Percentiles rank a stretch among this genome's conserved stretches.
These are phyloP conservation scores for Salvia splendens DNA, from an alignment of 257 asterid species.

Conservation along the genomic window DNA sequence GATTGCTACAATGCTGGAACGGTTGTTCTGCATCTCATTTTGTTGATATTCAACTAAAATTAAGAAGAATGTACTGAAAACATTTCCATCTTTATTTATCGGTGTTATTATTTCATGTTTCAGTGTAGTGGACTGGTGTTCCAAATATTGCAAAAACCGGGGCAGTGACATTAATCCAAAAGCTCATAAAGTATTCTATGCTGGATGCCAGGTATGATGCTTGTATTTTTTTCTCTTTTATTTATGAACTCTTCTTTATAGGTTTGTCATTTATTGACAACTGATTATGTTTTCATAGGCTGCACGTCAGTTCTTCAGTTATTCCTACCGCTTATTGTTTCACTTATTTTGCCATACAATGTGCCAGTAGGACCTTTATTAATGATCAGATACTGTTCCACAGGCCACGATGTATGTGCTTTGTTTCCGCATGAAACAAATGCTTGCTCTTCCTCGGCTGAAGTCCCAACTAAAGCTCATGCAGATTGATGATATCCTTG, in stretches of 20 bases:
- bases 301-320: not conserved
- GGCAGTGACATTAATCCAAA: constrained; percentile 58
- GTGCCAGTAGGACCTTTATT: not conserved
- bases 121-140: constrained; percentile 82
- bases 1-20: constrained; percentile 60
- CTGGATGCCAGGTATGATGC: constrained; percentile 89
- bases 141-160: constrained; percentile 59
- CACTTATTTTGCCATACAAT: not conserved
- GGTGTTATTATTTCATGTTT: constrained; percentile 20
- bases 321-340: not conserved
- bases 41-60: constrained; percentile 2
- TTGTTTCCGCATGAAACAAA: constrained; percentile 84
- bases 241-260: not conserved
- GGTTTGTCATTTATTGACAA: not conserved
- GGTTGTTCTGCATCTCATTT: constrained; percentile 43
- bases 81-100: too few species aligned
- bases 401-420: constrained; percentile 92
- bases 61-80: constrained; percentile 9
- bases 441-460: constrained; percentile 59
- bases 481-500: constrained; percentile 66
- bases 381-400: constrained; percentile 27
- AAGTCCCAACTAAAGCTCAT: constrained; percentile 53
- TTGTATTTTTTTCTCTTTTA: not conserved
- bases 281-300: not conserved
- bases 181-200: constrained; percentile 77